phyloP scores from a whole-genome alignment of 2,329 filamentous ascomycete genomes.

The Capronia americana region DNA sequence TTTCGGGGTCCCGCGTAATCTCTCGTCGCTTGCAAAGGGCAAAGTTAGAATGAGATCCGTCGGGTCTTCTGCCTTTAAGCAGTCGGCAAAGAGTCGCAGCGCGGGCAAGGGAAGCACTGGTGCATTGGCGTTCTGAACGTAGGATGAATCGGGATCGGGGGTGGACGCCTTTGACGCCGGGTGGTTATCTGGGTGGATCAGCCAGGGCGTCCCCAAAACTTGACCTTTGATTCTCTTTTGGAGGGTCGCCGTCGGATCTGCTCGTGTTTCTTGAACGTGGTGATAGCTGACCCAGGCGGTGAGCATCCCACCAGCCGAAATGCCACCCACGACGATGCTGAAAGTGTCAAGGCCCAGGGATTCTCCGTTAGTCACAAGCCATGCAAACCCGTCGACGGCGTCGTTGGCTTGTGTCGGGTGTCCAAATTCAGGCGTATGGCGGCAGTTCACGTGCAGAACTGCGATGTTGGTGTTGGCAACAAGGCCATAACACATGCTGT shows the following conservation, averaged over 20 bases:
- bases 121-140: no score
- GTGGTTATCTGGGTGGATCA: conserved; percentile 5
- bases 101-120: no score
- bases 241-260: not conserved
- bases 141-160: no score
- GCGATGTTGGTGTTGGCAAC: not conserved
- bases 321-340: no score
- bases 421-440: conserved; percentile 11
- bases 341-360: no score
- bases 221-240: not conserved
- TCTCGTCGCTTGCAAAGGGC: not conserved
- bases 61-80: not conserved
- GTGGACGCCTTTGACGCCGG: not conserved
- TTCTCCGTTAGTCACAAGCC: not conserved
- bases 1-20: not conserved
- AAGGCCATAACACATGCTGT: not conserved
- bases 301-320: no score
- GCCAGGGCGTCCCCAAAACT: conserved; percentile 4
- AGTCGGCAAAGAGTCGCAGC: not conserved
- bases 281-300: no score
- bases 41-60: not conserved
- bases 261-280: no score
- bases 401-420: conserved; percentile 4
- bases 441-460: not conserved
- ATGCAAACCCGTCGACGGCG: not conserved